These are phyloP conservation scores for Trichaptum fuscoviolaceum DNA, from an alignment of 768 basidiomycete genomes.

Conservation along the genomic window DNA sequence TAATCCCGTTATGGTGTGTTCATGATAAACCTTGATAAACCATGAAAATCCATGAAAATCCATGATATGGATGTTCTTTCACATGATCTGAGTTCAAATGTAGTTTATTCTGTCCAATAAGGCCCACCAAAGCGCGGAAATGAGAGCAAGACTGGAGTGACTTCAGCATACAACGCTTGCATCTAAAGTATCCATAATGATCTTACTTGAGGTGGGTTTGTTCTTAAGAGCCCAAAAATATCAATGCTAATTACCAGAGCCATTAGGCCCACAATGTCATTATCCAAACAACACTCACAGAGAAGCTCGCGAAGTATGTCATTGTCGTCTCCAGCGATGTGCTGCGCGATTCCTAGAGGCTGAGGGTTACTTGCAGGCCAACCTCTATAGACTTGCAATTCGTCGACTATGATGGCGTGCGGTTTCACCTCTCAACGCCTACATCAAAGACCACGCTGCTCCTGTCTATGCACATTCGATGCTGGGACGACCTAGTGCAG, in stretches of 20 bases:
- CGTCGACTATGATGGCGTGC: slow-evolving; percentile 96
- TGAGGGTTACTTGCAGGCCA: slow-evolving; percentile 48
- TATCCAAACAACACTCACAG: slow-evolving; percentile 82
- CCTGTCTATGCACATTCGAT: slow-evolving; percentile 95
- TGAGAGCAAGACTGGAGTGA: slow-evolving; percentile 11
- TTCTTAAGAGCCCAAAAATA: neutral
- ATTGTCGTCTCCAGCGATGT: slow-evolving; percentile 10
- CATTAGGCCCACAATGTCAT: slow-evolving; percentile 79
- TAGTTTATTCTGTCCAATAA: too few species aligned
- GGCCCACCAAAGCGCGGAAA: neutral
- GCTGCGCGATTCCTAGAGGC: slow-evolving; percentile 11
- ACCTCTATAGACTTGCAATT: slow-evolving; percentile 91
- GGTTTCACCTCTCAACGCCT: slow-evolving; percentile 89
- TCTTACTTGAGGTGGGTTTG: slow-evolving; percentile 70
- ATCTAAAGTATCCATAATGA: slow-evolving; percentile 46
- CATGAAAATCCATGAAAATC: too few species aligned
- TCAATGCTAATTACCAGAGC: slow-evolving; percentile 12
- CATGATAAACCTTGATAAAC: too few species aligned
- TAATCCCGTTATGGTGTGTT: too few species aligned
- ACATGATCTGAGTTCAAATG: too few species aligned
- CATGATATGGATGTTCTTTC: too few species aligned
- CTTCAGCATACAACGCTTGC: slow-evolving; percentile 26
- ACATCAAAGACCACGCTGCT: slow-evolving; percentile 76
- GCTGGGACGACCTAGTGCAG: slow-evolving; percentile 88
- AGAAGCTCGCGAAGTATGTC: slow-evolving; percentile 80